Conservation (phyloP, 2,329 filamentous ascomycete species). For the Microascus cirrosus region DNA sequence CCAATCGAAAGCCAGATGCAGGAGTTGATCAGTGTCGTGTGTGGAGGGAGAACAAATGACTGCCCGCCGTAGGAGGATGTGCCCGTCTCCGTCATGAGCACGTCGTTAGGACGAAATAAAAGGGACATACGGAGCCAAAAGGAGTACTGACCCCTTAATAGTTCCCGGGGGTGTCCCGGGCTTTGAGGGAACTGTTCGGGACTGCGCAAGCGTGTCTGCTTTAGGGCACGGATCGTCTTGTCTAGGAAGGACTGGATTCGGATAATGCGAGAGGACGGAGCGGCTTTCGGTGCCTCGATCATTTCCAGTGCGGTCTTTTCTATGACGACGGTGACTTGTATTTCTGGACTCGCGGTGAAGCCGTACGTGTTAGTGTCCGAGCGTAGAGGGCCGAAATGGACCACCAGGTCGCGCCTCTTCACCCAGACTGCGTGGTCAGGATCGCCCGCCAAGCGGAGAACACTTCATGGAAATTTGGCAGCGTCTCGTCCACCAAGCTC, state of each 20-base stretch:
- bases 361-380: constrained; percentile 37
- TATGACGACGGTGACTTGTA: neutral
- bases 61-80: constrained; percentile 83
- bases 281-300: neutral
- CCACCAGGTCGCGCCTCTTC: constrained; percentile 58
- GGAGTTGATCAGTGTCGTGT: constrained; percentile 72
- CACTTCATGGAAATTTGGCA: constrained; percentile 67
- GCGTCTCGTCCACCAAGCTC: constrained; percentile 65
- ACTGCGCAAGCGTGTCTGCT: no score
- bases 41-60: constrained; percentile 67
- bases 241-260: no score
- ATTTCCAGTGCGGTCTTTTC: neutral
- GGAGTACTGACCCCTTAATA: constrained; percentile 59
- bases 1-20: constrained; percentile 61
- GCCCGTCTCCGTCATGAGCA: constrained; percentile 78
- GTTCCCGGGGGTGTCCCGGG: constrained; percentile 10
- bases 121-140: constrained; percentile 69
- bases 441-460: constrained; percentile 69
- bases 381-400: constrained; percentile 56
- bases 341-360: neutral
- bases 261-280: no score
- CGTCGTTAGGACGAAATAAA: constrained; percentile 61
- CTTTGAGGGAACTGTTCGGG: neutral
- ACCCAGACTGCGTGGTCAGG: constrained; percentile 50
- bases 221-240: no score